Percentiles rank a stretch among this genome's conserved stretches.
Evolutionary conservation across 164 flowering plant genomes (phyloP).

Genomic region (Pachysandra terminalis): DNA sequence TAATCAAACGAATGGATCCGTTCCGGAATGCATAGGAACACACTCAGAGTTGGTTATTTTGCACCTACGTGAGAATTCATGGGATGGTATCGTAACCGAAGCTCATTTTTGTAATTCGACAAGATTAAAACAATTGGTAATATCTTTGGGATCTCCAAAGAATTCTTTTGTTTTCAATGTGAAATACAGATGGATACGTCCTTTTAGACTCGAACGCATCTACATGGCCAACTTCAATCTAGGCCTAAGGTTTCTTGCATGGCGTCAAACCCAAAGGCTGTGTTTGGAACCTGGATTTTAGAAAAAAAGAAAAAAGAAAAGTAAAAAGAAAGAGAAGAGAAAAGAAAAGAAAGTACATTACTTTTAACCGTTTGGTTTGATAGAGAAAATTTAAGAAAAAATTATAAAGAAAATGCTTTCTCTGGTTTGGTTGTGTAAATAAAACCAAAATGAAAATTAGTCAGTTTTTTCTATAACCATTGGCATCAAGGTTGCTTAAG

Average conservation of each 20-base stretch:
- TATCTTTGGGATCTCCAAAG: neutral
- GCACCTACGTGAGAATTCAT: neutral
- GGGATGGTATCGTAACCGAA: neutral
- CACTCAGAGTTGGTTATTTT: neutral
- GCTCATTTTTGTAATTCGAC: neutral
- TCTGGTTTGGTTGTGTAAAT: no score
- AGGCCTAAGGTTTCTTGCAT: slow-evolving; percentile 12
- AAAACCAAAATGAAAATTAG: no score
- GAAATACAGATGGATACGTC: slow-evolving; percentile 5
- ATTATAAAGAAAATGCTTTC: no score
- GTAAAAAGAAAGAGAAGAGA: no score
- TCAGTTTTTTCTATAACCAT: no score
- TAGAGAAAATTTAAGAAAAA: no score
- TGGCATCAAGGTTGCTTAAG: no score
- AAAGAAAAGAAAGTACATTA: no score
- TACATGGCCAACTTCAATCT: neutral
- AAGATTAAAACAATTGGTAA: neutral
- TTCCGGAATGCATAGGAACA: slow-evolving; percentile 6
- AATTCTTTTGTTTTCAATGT: neutral
- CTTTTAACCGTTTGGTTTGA: no score
- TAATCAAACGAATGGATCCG: slow-evolving; percentile 7
- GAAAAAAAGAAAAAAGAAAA: no score
- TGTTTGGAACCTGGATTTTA: no score
- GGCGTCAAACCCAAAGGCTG: slow-evolving; percentile 7
- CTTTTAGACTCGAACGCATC: slow-evolving; percentile 4